Conservation (phyloP, 768 basidiomycete species). For the Omphalotus guepiniiformis region DNA sequence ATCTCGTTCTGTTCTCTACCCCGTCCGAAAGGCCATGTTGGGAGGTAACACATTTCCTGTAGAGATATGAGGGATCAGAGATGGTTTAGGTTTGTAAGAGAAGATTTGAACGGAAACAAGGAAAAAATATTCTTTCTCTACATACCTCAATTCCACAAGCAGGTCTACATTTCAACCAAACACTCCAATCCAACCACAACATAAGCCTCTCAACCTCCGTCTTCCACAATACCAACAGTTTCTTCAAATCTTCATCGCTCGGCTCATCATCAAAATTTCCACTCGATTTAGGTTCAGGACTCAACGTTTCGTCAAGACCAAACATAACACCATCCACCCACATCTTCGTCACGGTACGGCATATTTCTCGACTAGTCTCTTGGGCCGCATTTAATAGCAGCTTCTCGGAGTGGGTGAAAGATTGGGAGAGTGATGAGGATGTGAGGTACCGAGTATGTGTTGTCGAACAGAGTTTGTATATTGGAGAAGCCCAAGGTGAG, state of each 20-base stretch:
- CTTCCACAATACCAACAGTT: conserved; percentile 12
- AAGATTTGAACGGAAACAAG: not conserved
- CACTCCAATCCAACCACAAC: conserved; percentile 21
- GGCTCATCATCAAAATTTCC: conserved; percentile 2
- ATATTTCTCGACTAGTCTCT: conserved; percentile 18
- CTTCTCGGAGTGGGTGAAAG: conserved; percentile 14
- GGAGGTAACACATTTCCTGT: conserved; percentile 7
- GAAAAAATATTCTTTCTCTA: not conserved
- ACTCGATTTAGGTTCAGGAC: not conserved
- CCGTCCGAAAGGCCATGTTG: conserved; percentile 3
- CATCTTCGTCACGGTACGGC: conserved; percentile 13
- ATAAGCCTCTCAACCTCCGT: conserved; percentile 9
- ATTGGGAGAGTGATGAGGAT: conserved; percentile 1
- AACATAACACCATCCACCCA: conserved; percentile 18
- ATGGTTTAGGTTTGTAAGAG: no score
- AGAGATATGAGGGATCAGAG: not conserved
- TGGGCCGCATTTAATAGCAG: conserved; percentile 16
- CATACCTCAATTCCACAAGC: conserved; percentile 18
- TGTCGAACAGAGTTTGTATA: conserved; percentile 28
- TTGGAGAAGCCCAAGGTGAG: conserved; percentile 27
- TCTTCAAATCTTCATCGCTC: conserved; percentile 3
- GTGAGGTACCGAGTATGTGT: conserved; percentile 26
- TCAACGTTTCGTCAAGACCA: conserved; percentile 17
- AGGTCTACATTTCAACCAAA: conserved; percentile 21
- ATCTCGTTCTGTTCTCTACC: not conserved